Evolutionary conservation across 352 stramenopile species (phyloP), one percentile per base, ranked within the genome.

Genomic region (Aphanomyces euteiches): DNA sequence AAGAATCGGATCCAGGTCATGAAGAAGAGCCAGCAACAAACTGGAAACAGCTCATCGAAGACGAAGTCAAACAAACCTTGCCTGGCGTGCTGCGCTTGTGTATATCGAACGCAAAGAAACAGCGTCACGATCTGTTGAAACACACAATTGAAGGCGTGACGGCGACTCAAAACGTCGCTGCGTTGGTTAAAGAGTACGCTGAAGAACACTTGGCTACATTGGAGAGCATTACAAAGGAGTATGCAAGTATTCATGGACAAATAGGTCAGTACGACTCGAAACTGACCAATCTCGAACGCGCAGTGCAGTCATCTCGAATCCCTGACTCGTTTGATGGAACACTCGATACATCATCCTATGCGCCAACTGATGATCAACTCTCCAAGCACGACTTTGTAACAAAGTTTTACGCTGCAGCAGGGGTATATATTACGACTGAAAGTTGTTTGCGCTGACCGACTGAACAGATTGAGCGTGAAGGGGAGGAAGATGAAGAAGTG

Each of bases 301-400:
- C 79, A 1, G 57, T 92, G 12, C 81, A 91, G 38, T 80, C 66
- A 13, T 82, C 79, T 2, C 76, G 77, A 40, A 19, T 47, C 15
- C 64, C 53, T 90, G 56, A 78, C 79, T 63, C 47, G 70, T 63
- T 54, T 40, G 19, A 66, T 34, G 28, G 59, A 17, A 4, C n/a
- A 28, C 53, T 63, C 36, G 28, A 70, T 8, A 7, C 56, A 15
- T 7, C 0, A 36, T 45, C 56, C n/a, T 63, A 28, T 12, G 12
- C 4, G 5, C 38, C n/a, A n/a, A 7, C 19, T 0, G 19, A 45
- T 8, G 2, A 37, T n/a, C 87, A 92, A 61, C 56, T 76, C 4
- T 74, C 74, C 47, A 81, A 86, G 61, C 80, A 90, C 73, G 81
- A 90, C 5, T 81, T 85, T 47, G 91, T 92, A 79, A 92, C 89